These are phyloP conservation scores for Podila minutissima DNA, from an alignment of 192 early-diverging fungal species.

Conservation along the genomic window DNA sequence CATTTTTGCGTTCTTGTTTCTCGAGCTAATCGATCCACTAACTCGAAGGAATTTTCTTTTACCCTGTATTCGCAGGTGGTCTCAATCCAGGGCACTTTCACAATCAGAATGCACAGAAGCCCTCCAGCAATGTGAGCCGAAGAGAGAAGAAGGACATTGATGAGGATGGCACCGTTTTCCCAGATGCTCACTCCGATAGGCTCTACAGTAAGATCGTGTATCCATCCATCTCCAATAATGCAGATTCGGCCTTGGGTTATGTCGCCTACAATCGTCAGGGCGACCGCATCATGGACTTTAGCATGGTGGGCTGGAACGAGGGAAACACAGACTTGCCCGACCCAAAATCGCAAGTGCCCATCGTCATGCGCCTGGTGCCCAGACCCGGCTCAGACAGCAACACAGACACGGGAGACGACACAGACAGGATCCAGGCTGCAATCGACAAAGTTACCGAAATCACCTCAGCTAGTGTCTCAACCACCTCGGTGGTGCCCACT, in stretches of 20 bases:
- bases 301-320: constrained; percentile 56
- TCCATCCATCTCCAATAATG: background rate
- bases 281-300: constrained; percentile 59
- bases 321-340: constrained; percentile 49
- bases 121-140: background rate
- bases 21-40: background rate
- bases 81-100: constrained; percentile 23
- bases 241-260: constrained; percentile 19
- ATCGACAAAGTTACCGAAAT: constrained; percentile 23
- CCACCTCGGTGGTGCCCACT: constrained; percentile 13
- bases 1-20: background rate
- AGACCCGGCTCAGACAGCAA: constrained; percentile 13
- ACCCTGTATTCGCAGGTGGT: constrained; percentile 9
- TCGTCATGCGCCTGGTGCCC: constrained; percentile 22
- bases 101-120: background rate
- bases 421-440: constrained; percentile 51
- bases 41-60: background rate
- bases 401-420: constrained; percentile 43
- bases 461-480: background rate
- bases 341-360: constrained; percentile 10
- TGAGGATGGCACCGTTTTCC: constrained; percentile 30
- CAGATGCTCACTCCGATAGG: constrained; percentile 5
- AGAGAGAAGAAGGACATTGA: constrained; percentile 16
- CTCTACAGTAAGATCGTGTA: constrained; percentile 33
- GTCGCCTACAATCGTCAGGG: constrained; percentile 52